phyloP scores from a whole-genome alignment of 352 stramenopile species.

The Saprolegnia parasitica region DNA sequence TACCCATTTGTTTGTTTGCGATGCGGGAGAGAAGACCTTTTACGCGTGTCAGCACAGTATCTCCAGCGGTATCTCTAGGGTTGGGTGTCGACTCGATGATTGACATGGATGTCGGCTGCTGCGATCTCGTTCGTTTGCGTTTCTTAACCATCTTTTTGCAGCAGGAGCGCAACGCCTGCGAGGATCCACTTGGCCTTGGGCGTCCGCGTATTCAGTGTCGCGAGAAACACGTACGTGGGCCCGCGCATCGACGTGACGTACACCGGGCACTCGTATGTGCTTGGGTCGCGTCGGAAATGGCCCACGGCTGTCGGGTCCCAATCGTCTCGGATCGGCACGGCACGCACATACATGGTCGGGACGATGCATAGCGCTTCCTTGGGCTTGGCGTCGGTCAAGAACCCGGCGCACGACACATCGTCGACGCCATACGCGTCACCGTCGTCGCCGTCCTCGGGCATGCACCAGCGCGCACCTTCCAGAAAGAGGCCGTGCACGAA shows the following conservation, averaged over 20 bases:
- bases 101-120: too few relatives aligned
- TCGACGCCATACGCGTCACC: constrained; percentile 75
- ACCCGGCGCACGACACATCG: constrained; percentile 76
- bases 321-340: constrained; percentile 80
- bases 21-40: too few relatives aligned
- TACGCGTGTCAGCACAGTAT: too few relatives aligned
- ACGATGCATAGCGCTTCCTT: constrained; percentile 86
- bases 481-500: constrained; percentile 95
- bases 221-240: constrained; percentile 96
- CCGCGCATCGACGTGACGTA: constrained; percentile 94
- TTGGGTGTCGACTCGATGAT: too few relatives aligned
- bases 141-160: constrained; percentile 87
- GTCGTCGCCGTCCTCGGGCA: constrained; percentile 71
- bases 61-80: too few relatives aligned
- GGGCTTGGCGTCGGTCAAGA: constrained; percentile 84
- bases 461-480: constrained; percentile 90
- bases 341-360: constrained; percentile 92
- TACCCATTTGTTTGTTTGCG: too few relatives aligned
- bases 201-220: constrained; percentile 86
- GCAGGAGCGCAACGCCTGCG: constrained; percentile 88
- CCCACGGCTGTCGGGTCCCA: constrained; percentile 95
- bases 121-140: too few relatives aligned
- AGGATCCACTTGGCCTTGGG: constrained; percentile 90
- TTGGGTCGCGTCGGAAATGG: constrained; percentile 83
- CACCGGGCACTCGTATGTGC: constrained; percentile 93